These are phyloP conservation scores for Diatrype stigma DNA, from an alignment of 2,329 filamentous ascomycete genomes.

Conservation along the genomic window DNA sequence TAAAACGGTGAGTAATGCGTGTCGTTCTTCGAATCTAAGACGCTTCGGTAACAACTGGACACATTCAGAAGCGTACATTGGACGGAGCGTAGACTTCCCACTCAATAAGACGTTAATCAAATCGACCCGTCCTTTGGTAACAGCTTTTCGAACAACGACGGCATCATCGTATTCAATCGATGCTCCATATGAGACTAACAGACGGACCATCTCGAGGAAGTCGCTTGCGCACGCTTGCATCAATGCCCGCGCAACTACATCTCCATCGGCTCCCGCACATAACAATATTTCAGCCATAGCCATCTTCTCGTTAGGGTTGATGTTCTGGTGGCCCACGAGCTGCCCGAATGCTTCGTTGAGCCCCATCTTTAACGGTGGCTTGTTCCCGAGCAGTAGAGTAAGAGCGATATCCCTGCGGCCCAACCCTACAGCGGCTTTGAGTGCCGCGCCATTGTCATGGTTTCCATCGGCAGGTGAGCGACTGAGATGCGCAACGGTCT, in stretches of 20 bases:
- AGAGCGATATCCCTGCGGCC: conserved; percentile 51
- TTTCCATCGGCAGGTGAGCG: conserved; percentile 51
- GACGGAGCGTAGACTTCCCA: conserved; percentile 38
- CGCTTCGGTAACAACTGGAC: conserved; percentile 45
- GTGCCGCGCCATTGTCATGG: conserved; percentile 46
- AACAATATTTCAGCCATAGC: conserved; percentile 52
- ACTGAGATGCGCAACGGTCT: conserved; percentile 47
- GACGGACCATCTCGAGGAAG: conserved; percentile 50
- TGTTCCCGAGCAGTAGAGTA: conserved; percentile 49
- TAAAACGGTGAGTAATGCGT: conserved; percentile 40
- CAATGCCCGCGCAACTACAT: conserved; percentile 44
- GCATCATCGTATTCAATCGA: conserved; percentile 52
- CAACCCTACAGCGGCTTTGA: conserved; percentile 45
- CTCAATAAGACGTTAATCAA: conserved; percentile 45
- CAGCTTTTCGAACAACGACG: conserved; percentile 43
- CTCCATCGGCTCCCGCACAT: conserved; percentile 53
- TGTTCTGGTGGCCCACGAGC: conserved; percentile 41
- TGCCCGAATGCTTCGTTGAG: conserved; percentile 48
- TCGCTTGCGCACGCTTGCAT: conserved; percentile 44
- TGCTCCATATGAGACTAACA: conserved; percentile 51
- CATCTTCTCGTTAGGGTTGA: conserved; percentile 46
- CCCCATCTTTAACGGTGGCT: conserved; percentile 43
- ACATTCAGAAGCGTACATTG: conserved; percentile 46
- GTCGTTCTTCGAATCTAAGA: conserved; percentile 40
- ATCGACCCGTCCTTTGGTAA: conserved; percentile 41